Conservation (phyloP, 2,329 filamentous ascomycete genomes). For the Akanthomyces muscarius region DNA sequence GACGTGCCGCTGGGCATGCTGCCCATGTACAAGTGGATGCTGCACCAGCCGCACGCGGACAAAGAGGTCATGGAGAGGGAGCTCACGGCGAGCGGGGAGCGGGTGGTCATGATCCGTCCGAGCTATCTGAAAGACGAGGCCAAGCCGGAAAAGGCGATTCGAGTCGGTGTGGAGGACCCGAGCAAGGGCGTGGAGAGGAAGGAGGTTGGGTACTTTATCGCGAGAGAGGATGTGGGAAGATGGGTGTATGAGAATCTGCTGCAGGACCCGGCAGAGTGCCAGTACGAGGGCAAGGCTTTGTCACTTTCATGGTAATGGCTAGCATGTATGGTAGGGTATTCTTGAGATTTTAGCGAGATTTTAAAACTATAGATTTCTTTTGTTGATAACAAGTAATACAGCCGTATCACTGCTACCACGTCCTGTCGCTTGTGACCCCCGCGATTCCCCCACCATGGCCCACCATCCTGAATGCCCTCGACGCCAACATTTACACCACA, state of each 20-base stretch:
- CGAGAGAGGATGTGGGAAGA: slow-evolving; percentile 37
- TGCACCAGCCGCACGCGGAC: slow-evolving; percentile 43
- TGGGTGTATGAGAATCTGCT: slow-evolving; percentile 40
- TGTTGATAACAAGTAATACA: neutral
- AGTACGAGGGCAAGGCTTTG: slow-evolving; percentile 29
- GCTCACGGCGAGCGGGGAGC: slow-evolving; percentile 28
- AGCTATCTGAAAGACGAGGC: slow-evolving; percentile 33
- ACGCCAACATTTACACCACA: neutral
- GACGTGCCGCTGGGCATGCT: slow-evolving; percentile 41
- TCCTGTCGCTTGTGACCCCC: neutral
- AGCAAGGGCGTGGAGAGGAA: slow-evolving; percentile 30
- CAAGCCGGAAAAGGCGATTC: slow-evolving; percentile 23
- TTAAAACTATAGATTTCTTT: neutral
- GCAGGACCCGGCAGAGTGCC: slow-evolving; percentile 14
- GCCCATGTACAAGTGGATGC: slow-evolving; percentile 41
- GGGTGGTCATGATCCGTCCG: slow-evolving; percentile 36
- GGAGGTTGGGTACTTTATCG: slow-evolving; percentile 40
- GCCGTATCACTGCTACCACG: neutral
- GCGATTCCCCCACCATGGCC: neutral
- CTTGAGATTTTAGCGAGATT: slow-evolving; percentile 18
- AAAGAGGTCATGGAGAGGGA: slow-evolving; percentile 44
- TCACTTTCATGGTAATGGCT: slow-evolving; percentile 27
- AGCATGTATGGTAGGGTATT: neutral
- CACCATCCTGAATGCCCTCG: neutral
- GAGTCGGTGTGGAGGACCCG: slow-evolving; percentile 32